A percentile compares a stretch with the other conserved stretches of the same genome.
These are phyloP conservation scores for Xerocomellus intermedius DNA, from an alignment of 768 basidiomycete genomes.

Conservation along the genomic window DNA sequence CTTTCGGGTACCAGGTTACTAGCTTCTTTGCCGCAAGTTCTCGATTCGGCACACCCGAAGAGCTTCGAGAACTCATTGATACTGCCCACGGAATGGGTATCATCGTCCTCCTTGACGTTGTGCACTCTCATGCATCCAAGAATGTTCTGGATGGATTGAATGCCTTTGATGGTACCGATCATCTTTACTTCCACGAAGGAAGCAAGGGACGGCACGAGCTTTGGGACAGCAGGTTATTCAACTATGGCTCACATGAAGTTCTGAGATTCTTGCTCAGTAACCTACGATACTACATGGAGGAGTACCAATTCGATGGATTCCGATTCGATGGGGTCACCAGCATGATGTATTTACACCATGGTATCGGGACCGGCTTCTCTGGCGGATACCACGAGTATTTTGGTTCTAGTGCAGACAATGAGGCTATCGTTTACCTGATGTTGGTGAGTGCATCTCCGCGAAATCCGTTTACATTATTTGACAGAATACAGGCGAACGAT, in stretches of 20 bases:
- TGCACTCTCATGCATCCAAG: conserved; percentile 98
- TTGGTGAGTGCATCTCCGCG: conserved; percentile 55
- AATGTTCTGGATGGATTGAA: conserved; percentile 96
- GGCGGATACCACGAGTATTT: conserved; percentile 99
- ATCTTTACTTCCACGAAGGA: conserved; percentile 96
- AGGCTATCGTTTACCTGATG: conserved; percentile 96
- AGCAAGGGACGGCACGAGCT: conserved; percentile 88
- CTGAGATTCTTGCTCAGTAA: conserved; percentile 94
- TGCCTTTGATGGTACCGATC: conserved; percentile 95
- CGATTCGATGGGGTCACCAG: conserved; percentile 98
- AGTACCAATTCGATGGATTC: conserved; percentile 96
- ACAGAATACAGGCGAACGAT: conserved; percentile 78
- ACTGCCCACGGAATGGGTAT: conserved; percentile 92
- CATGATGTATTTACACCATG: conserved; percentile 99
- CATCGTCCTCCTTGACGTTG: conserved; percentile 91
- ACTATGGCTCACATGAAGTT: conserved; percentile 94
- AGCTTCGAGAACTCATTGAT: conserved; percentile 93
- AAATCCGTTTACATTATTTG: background rate
- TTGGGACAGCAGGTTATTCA: conserved; percentile 98
- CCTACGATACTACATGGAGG: conserved; percentile 92
- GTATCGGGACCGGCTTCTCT: conserved; percentile 96
- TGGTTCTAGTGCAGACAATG: conserved; percentile 77
- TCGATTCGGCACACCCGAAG: conserved; percentile 94
- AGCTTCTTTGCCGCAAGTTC: conserved; percentile 97
- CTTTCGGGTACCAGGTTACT: conserved; percentile 98